Base-by-base conservation (phyloP, 1,284 basidiomycete genomes). In the Xerocomus cyaneibrunnescens region DNA sequence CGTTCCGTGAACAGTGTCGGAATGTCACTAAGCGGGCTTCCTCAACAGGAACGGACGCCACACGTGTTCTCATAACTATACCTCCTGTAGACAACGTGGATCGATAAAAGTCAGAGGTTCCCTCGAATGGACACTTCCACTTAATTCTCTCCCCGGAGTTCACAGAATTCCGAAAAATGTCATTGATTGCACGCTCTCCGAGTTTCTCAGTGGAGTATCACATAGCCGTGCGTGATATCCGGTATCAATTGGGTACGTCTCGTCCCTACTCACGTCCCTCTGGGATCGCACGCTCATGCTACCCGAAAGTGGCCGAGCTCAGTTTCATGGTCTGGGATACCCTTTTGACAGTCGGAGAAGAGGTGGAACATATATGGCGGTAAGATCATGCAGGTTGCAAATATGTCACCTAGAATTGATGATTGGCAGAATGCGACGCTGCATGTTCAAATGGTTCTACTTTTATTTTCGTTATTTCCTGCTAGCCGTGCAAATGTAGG, bases 331-430 rank as follows among this genome's bases (percentile, higher is more conserved):
- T 59, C 19, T 63, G 56, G 64, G 56, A 65, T 34, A 37, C 48
- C 14, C 13, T 67, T n/a, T 16, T 60, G 43, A 57, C 51, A 14
- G 46, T 54, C 13, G 34, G 42, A 12, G 51, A 45, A 32, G 66
- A 67, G 36, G 27, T 52, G 2, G 53, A 62, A 37, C 52, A 55
- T 36, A 34, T 66, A 39, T 70, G 66, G 62, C 43, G 38, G 66
- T 66, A 50, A 51, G 48, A 30, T 19, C 38, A 30, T 39, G 9
- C 4, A 16, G 27, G 3, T 27, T 9, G 12, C 19, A 21, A 4
- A 2, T 7, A 13, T 28, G 12, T 40, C 25, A 5, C 19, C 16
- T 37, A 21, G 12, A 9, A 43, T 25, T 30, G 17, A 42, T 17
- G 5, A 6, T 47, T 34, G 4, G 25, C 48, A 62, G 54, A 12